Evolutionary conservation across 768 basidiomycete species (phyloP).

Genomic region (Gloeophyllum trabeum): DNA sequence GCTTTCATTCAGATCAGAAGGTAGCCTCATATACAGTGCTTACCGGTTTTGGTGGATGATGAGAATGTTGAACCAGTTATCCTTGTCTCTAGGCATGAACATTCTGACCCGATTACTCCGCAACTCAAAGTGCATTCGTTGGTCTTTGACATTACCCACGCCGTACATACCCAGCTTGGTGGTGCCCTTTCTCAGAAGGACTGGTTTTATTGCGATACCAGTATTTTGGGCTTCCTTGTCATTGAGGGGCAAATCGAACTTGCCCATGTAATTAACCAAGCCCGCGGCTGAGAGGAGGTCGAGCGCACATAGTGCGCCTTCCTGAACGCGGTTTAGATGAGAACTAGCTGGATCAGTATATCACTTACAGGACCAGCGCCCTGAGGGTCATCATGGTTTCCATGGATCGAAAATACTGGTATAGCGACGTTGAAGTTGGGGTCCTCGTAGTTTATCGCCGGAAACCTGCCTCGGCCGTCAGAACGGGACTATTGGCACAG

Average conservation of each 20-base stretch:
- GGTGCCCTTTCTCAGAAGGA: slow-evolving; percentile 82
- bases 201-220: slow-evolving; percentile 81
- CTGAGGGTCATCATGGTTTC: slow-evolving; percentile 98
- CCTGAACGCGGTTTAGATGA: slow-evolving; percentile 30
- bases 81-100: slow-evolving; percentile 89
- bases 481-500: too few relatives aligned
- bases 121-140: slow-evolving; percentile 93
- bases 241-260: slow-evolving; percentile 75
- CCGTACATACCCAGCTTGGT: slow-evolving; percentile 90
- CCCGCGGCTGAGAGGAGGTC: slow-evolving; percentile 93
- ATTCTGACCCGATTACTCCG: slow-evolving; percentile 89
- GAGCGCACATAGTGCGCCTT: slow-evolving; percentile 91
- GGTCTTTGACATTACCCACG: slow-evolving; percentile 93
- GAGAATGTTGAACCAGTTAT: slow-evolving; percentile 92
- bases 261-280: slow-evolving; percentile 96
- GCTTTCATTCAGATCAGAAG: too few relatives aligned
- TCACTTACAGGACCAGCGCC: slow-evolving; percentile 76
- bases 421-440: slow-evolving; percentile 89
- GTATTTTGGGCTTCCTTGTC: slow-evolving; percentile 53
- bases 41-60: slow-evolving; percentile 95
- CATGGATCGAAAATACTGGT: slow-evolving; percentile 98
- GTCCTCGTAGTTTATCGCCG: slow-evolving; percentile 95
- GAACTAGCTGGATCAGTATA: background rate
- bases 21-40: slow-evolving; percentile 8
- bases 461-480: slow-evolving; percentile 74